Conservation (phyloP, 208 protist genomes). For the Porcisia hertigi region DNA sequence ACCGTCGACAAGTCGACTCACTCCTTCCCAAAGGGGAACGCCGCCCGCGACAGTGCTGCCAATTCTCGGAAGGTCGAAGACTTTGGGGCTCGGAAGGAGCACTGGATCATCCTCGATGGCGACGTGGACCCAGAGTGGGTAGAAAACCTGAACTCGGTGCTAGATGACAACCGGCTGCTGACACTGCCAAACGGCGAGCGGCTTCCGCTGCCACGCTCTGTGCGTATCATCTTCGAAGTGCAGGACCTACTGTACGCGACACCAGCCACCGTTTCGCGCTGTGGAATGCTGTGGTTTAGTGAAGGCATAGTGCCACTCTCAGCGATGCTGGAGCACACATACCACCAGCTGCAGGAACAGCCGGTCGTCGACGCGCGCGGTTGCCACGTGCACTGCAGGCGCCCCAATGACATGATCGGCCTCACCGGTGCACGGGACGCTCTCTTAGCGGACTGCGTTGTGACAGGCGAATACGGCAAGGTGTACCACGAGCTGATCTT, state of each 20-base stretch:
- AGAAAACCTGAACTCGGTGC: slow-evolving; percentile 99
- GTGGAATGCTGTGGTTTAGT: slow-evolving; percentile 99
- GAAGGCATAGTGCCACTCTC: slow-evolving; percentile 94
- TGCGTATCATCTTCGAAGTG: slow-evolving; percentile 99
- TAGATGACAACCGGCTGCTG: slow-evolving; percentile 99
- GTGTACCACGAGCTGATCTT: slow-evolving; percentile 50
- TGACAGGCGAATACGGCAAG: slow-evolving; percentile 52
- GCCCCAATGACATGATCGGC: slow-evolving; percentile 48
- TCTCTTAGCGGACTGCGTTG: slow-evolving; percentile 26
- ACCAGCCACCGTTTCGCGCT: slow-evolving; percentile 98
- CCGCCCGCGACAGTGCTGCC: not conserved
- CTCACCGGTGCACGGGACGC: slow-evolving; percentile 10
- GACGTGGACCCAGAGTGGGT: slow-evolving; percentile 99
- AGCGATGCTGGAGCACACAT: slow-evolving; percentile 58
- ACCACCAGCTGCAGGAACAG: slow-evolving; percentile 48
- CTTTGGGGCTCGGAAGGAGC: slow-evolving; percentile 43
- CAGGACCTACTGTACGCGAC: slow-evolving; percentile 97
- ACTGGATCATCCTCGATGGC: slow-evolving; percentile 99
- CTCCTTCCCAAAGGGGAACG: not conserved
- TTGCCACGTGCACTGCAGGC: slow-evolving; percentile 44
- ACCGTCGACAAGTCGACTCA: not conserved
- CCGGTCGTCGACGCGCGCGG: slow-evolving; percentile 55
- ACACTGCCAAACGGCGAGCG: slow-evolving; percentile 99
- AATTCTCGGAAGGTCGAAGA: not conserved
- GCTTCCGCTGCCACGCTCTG: slow-evolving; percentile 95